These are phyloP conservation scores for Allomyces macrogynus DNA, from an alignment of 192 early-diverging fungal species.

Conservation along the genomic window DNA sequence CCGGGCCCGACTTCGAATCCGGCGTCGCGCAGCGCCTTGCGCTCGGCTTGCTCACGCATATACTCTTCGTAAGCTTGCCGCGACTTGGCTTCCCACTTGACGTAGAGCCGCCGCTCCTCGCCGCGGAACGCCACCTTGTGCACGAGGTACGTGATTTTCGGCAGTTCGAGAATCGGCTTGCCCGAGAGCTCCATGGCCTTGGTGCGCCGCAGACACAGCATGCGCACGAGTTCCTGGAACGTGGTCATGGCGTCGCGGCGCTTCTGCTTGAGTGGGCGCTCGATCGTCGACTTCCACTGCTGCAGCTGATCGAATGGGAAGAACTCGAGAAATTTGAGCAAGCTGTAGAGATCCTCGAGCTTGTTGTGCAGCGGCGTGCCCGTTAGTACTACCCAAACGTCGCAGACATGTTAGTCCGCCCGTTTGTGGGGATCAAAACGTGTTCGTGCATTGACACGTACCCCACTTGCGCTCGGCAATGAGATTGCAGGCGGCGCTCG, in stretches of 20 bases:
- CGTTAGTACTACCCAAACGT: no score
- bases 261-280: background rate
- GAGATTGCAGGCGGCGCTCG: background rate
- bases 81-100: background rate
- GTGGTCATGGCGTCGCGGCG: background rate
- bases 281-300: background rate
- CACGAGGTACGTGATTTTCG: background rate
- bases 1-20: background rate
- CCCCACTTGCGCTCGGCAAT: conserved; percentile 1
- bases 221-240: conserved; percentile 2
- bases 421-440: no score
- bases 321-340: background rate
- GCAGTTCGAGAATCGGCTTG: background rate
- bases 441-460: background rate
- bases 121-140: background rate
- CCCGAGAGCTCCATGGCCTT: conserved; percentile 1
- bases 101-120: background rate
- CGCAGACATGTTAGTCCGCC: no score
- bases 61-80: background rate
- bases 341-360: conserved; percentile 1
- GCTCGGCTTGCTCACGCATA: background rate
- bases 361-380: background rate
- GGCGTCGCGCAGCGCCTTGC: background rate
- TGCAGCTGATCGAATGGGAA: background rate
- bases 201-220: conserved; percentile 1